phyloP scores from a whole-genome alignment of 139 green algal genomes.

The Desmodesmus armatus region DNA sequence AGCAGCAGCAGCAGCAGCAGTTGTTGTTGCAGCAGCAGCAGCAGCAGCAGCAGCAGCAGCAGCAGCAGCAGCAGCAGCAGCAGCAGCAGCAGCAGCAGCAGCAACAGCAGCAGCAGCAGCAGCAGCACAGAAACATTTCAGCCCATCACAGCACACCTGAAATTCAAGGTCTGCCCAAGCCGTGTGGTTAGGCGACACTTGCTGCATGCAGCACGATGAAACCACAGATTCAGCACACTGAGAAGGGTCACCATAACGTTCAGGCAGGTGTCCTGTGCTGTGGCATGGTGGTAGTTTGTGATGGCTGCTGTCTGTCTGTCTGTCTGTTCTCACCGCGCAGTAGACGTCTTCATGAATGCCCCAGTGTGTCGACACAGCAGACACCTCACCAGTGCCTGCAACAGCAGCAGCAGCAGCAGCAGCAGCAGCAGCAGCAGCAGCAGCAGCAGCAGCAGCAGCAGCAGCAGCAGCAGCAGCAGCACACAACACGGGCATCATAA shows the following conservation, averaged over 20 bases:
- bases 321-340: constrained; percentile 60
- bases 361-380: constrained; percentile 66
- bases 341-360: constrained; percentile 77
- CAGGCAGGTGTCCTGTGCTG: background rate
- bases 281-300: no score
- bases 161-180: no score
- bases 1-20: background rate
- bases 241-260: no score
- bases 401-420: background rate
- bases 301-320: background rate
- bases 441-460: background rate
- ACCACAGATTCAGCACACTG: no score
- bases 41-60: constrained; percentile 2
- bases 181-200: no score
- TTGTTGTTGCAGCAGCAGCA: background rate
- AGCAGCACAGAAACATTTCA: background rate
- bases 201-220: no score
- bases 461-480: no score
- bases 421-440: background rate
- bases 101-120: background rate
- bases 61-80: constrained; percentile 2
- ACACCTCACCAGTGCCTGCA: constrained; percentile 57
- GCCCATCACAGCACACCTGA: no score
- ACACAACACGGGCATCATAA: no score
- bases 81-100: constrained; percentile 2